Evolutionary conservation across 1,284 basidiomycete species (phyloP).

Genomic region (Rhodotorula sp.): DNA sequence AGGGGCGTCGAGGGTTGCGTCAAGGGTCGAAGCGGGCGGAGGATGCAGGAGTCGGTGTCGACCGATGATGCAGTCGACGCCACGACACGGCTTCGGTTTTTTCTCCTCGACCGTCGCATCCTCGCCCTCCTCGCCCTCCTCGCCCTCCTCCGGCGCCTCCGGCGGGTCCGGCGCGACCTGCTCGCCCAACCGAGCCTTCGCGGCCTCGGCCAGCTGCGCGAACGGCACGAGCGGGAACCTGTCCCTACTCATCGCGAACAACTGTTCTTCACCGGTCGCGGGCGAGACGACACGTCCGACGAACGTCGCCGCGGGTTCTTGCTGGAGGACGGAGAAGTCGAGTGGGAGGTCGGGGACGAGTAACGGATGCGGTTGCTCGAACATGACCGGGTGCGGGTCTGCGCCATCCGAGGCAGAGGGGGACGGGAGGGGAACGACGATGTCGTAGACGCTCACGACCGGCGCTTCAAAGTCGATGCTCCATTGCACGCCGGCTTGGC

Average conservation of each 20-base stretch:
- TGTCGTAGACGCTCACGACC: conserved; percentile 74
- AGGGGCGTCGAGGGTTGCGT: conserved; percentile 23
- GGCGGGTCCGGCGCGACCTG: too few species aligned
- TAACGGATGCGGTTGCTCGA: conserved; percentile 70
- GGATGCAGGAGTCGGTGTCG: conserved; percentile 25
- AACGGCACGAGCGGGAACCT: conserved; percentile 73
- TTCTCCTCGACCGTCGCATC: not conserved
- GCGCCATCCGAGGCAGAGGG: conserved; percentile 39
- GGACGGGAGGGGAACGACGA: conserved; percentile 54
- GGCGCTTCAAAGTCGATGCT: conserved; percentile 59
- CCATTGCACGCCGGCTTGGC: conserved; percentile 58
- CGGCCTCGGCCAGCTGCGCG: conserved; percentile 43
- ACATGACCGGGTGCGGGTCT: conserved; percentile 62
- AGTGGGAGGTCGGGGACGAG: conserved; percentile 56
- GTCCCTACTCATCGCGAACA: conserved; percentile 72
- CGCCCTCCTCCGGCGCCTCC: not conserved
- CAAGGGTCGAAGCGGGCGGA: conserved; percentile 19
- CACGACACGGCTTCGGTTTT: conserved; percentile 5
- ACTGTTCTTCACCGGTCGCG: conserved; percentile 60
- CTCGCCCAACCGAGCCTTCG: not conserved
- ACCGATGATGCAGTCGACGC: conserved; percentile 27
- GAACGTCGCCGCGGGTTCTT: conserved; percentile 58
- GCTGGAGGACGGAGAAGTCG: conserved; percentile 36
- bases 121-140: not conserved
- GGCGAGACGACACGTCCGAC: conserved; percentile 58